Conservation (phyloP, 2,329 filamentous ascomycete genomes). For the Pseudogymnoascus sp. region DNA sequence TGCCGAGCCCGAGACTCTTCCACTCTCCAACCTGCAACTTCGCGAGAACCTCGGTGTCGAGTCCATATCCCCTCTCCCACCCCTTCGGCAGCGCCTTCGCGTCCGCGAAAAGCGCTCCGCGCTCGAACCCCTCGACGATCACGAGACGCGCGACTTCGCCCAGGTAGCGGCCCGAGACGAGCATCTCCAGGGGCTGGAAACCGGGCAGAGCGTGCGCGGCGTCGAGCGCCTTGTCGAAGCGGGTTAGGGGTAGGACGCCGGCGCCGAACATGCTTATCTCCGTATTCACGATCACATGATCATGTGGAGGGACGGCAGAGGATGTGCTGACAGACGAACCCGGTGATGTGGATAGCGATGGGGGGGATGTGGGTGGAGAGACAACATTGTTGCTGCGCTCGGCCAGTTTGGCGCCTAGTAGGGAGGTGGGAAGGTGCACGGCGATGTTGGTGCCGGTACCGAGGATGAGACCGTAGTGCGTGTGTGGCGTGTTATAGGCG, state of each 20-base stretch:
- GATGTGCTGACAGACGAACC: not conserved
- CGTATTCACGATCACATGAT: conserved; percentile 59
- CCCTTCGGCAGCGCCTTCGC: conserved; percentile 50
- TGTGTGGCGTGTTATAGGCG: conserved; percentile 52
- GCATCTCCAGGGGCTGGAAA: conserved; percentile 55
- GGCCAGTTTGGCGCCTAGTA: conserved; percentile 31
- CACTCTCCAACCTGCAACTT: conserved; percentile 30
- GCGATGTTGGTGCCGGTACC: conserved; percentile 62
- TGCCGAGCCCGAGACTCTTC: not conserved
- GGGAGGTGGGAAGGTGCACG: conserved; percentile 52
- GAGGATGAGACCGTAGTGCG: conserved; percentile 57
- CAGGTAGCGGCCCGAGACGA: conserved; percentile 59
- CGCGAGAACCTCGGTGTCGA: conserved; percentile 55
- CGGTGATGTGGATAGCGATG: not conserved
- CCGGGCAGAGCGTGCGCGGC: conserved; percentile 46
- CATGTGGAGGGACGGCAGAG: conserved; percentile 29
- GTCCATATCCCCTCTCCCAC: conserved; percentile 45
- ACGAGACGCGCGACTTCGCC: conserved; percentile 56
- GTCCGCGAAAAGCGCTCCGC: conserved; percentile 48
- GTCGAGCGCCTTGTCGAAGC: conserved; percentile 51
- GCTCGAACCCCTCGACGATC: conserved; percentile 50
- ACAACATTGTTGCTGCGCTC: not conserved
- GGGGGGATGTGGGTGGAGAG: not conserved
- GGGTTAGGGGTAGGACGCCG: conserved; percentile 50
- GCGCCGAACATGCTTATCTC: conserved; percentile 61